A percentile compares a stretch with the other conserved stretches of the same genome.
These are phyloP conservation scores for Tuber microsphaerosporum DNA, from an alignment of 495 filamentous ascomycete species.

Conservation along the genomic window DNA sequence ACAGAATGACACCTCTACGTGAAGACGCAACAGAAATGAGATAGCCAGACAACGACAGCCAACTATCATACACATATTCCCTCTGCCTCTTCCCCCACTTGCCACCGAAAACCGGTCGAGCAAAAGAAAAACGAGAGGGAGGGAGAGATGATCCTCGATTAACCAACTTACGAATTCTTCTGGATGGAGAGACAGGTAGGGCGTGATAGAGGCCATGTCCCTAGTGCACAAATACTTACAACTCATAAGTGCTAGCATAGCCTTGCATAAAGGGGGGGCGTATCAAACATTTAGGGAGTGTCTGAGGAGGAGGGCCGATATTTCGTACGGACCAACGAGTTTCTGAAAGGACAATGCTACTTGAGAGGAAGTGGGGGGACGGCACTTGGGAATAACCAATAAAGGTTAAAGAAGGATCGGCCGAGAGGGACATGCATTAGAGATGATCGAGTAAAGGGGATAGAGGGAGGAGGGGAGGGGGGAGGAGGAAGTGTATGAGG, in stretches of 20 bases:
- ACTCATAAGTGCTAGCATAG: neutral
- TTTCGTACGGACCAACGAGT: neutral
- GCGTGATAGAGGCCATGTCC: slow-evolving; percentile 2
- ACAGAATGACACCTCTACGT: too few species aligned
- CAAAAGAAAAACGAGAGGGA: neutral
- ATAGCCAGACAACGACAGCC: too few species aligned
- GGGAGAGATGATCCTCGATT: neutral
- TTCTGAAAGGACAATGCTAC: neutral
- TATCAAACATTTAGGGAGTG: slow-evolving; percentile 6
- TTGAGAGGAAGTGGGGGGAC: neutral
- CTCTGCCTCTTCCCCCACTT: too few species aligned
- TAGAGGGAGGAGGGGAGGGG: neutral
- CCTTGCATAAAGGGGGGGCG: neutral
- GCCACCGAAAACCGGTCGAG: too few species aligned
- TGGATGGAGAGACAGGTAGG: slow-evolving; percentile 3
- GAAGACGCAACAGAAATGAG: too few species aligned
- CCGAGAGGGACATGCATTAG: neutral
- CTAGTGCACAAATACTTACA: neutral
- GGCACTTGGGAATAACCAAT: neutral
- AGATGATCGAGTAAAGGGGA: neutral
- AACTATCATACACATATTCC: too few species aligned
- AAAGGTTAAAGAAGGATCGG: neutral
- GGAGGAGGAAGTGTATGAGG: too few species aligned
- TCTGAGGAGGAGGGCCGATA: neutral
- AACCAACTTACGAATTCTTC: neutral